Evolutionary conservation across 176 grass and related monocot species (phyloP).

Genomic region (Dendrocalamus sinicus): DNA sequence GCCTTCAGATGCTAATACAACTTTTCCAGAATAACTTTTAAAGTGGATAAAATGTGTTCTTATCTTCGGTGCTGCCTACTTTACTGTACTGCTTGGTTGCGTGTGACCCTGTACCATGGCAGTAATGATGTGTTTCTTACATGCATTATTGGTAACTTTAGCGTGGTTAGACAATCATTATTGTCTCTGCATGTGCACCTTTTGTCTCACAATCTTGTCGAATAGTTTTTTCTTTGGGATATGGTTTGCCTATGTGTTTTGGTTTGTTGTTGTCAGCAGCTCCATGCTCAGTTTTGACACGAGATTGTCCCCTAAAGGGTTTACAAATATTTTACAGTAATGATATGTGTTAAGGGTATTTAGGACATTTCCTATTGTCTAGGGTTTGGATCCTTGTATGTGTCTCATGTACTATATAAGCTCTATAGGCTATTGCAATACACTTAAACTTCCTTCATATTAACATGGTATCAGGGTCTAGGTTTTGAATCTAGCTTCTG

Average conservation of each 20-base stretch:
- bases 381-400: too few species aligned
- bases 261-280: constrained; percentile 4
- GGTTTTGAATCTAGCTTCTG: too few species aligned
- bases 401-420: too few species aligned
- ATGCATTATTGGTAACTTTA: constrained; percentile 49
- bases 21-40: constrained; percentile 34
- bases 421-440: too few species aligned
- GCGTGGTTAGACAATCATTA: constrained; percentile 32
- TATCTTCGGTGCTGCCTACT: constrained; percentile 23
- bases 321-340: constrained; percentile 8
- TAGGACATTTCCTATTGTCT: too few species aligned
- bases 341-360: neutral
- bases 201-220: constrained; percentile 23
- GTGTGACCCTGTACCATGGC: neutral
- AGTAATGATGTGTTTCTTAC: constrained; percentile 29
- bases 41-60: constrained; percentile 30
- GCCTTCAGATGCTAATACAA: constrained; percentile 6
- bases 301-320: neutral
- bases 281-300: neutral
- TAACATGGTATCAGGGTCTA: too few species aligned
- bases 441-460: too few species aligned
- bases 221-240: constrained; percentile 14
- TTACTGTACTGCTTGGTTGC: constrained; percentile 30
- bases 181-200: constrained; percentile 35
- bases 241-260: constrained; percentile 11